Base-by-base conservation (phyloP, 2,329 filamentous ascomycete species). In the Cytospora mali region DNA sequence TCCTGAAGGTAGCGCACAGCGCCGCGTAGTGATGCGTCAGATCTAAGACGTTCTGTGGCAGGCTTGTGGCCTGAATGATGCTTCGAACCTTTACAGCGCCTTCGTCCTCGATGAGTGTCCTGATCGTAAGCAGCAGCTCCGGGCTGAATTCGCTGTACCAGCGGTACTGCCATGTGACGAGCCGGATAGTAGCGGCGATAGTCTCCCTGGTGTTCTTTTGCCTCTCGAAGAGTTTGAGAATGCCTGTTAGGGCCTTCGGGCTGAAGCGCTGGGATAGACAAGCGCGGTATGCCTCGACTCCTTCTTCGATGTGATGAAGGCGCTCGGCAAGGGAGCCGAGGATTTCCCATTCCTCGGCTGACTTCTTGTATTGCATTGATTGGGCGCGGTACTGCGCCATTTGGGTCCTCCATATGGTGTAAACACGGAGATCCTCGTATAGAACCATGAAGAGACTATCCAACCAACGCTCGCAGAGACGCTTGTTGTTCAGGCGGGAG, bases 91-190 rank as follows among this genome's bases (percentile, higher is more conserved):
- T 99, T 75, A 99, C 92, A 1, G 94, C 94, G 63, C 95, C 95
- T 77, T 99, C 95, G 69, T 97, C 93, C 77, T 98, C 95, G 73
- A 99, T 99, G 68, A 99, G 81, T 68, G 91, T 93, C 66, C 95
- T 89, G 71, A 98, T 91, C 3, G 91, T 89, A 75, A 88, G 92
- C 59, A 99, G 84, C 50, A 99, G 84, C 67, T 93, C 88, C 0
- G 95, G 95, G 21, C 93, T 97, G 78, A 99, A 99, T 84, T 99
- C 95, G 62, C 93, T 97, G 79, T 99, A 99, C 95, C 95, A 99
- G 69, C 95, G 85, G 78, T 97, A 99, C 78, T 99, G 95, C 95
- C 95, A 99, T 14, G 94, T 95, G 35, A 98, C 92, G 49, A 99
- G 81, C 58, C 93, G 84, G 68, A 99, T 97, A 63, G 97, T 82